Evolutionary conservation across 2,329 filamentous ascomycete species (phyloP).

Genomic region (Diaporthe batatas): DNA sequence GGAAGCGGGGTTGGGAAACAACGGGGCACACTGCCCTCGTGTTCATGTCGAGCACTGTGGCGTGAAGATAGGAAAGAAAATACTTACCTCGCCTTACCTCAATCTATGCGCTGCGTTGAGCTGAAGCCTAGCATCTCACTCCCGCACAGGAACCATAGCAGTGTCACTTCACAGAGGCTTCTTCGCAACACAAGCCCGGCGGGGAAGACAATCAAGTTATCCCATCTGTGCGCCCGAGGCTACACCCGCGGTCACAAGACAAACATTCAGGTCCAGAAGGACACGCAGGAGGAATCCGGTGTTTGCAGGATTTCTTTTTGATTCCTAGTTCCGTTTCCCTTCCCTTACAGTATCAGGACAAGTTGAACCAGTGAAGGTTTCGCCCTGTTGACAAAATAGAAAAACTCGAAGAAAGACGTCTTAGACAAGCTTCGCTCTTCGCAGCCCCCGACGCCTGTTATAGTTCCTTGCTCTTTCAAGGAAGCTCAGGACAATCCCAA

Average conservation of each 20-base stretch:
- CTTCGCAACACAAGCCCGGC: neutral
- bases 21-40: neutral
- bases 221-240: neutral
- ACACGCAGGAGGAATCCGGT: neutral
- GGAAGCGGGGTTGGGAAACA: neutral
- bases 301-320: slow-evolving; percentile 20
- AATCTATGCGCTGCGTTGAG: neutral
- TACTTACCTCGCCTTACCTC: neutral
- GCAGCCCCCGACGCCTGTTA: neutral
- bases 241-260: neutral
- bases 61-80: neutral
- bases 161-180: neutral
- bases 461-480: neutral
- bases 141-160: no score
- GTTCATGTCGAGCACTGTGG: neutral
- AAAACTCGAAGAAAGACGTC: slow-evolving; percentile 23
- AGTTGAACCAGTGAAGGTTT: slow-evolving; percentile 35
- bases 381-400: slow-evolving; percentile 34
- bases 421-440: slow-evolving; percentile 14
- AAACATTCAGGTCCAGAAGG: neutral
- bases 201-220: neutral
- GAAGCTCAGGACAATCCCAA: neutral
- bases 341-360: slow-evolving; percentile 30
- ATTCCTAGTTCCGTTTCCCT: slow-evolving; percentile 4
- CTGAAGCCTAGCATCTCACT: no score